phyloP scores from a whole-genome alignment of 1,139 yeast species.

The Sugiyamaella sp. region DNA sequence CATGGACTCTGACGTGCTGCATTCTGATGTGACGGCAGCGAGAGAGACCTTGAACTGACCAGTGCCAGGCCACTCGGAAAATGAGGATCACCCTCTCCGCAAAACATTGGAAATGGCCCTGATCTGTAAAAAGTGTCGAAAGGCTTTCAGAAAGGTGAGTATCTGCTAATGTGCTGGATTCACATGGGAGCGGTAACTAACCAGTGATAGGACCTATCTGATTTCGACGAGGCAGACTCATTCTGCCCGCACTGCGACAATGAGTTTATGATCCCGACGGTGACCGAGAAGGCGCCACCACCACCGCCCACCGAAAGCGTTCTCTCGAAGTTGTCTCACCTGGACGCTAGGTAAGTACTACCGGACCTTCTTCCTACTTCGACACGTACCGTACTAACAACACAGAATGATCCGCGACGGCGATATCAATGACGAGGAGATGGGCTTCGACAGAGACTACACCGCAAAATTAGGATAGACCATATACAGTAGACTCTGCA shows the following conservation, averaged over 20 bases:
- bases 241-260: constrained; percentile 46
- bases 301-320: constrained; percentile 28
- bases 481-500: background rate
- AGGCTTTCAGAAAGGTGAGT: constrained; percentile 43
- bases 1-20: background rate
- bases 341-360: constrained; percentile 37
- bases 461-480: constrained; percentile 30
- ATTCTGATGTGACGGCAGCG: background rate
- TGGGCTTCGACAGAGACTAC: constrained; percentile 38
- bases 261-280: constrained; percentile 42
- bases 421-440: constrained; percentile 39
- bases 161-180: background rate
- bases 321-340: constrained; percentile 28
- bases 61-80: constrained; percentile 39
- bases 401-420: constrained; percentile 42
- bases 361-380: background rate
- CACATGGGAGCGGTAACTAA: constrained; percentile 12
- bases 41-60: constrained; percentile 2
- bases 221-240: constrained; percentile 45
- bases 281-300: constrained; percentile 28
- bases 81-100: constrained; percentile 40
- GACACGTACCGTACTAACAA: constrained; percentile 1
- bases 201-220: constrained; percentile 37
- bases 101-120: constrained; percentile 44
- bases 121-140: constrained; percentile 44